A percentile compares a stretch with the other conserved stretches of the same genome.
phyloP scores from a whole-genome alignment of 2,329 filamentous ascomycete genomes.

The Hymenoscyphus scutula region DNA sequence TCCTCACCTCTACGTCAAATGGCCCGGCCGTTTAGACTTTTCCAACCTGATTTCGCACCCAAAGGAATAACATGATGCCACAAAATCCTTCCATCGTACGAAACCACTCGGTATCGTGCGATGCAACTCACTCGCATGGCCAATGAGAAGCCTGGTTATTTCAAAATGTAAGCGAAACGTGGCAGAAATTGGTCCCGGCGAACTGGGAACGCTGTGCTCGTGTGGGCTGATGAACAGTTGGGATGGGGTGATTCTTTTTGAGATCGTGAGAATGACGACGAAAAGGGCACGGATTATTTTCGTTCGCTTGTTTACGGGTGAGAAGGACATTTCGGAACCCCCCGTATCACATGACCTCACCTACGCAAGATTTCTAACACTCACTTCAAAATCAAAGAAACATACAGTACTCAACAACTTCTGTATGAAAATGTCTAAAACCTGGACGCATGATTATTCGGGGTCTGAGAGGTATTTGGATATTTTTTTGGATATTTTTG shows the following conservation, averaged over 20 bases:
- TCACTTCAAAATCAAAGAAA: too few species aligned
- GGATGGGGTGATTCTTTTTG: conserved; percentile 1
- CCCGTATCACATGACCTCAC: not conserved
- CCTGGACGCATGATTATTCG: too few species aligned
- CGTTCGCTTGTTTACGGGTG: not conserved
- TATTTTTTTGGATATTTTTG: too few species aligned
- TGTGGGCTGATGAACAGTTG: conserved; percentile 2
- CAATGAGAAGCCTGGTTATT: not conserved
- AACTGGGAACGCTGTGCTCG: not conserved
- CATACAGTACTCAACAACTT: too few species aligned
- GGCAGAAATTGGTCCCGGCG: not conserved
- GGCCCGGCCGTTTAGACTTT: not conserved
- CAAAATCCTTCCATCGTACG: not conserved
- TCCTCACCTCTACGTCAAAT: not conserved
- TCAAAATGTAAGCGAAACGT: not conserved
- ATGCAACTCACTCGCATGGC: not conserved
- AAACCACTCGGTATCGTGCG: conserved; percentile 2
- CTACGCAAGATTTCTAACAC: too few species aligned
- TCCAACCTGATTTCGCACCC: not conserved
- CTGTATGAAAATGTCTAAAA: too few species aligned
- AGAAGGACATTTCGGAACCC: not conserved
- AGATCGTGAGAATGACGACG: not conserved
- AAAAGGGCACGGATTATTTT: not conserved
- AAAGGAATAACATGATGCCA: not conserved
- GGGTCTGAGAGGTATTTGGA: too few species aligned